A percentile compares a stretch with the other conserved stretches of the same genome.
Conservation (phyloP, 495 filamentous ascomycete genomes). For the Aspergillus asperescens region DNA sequence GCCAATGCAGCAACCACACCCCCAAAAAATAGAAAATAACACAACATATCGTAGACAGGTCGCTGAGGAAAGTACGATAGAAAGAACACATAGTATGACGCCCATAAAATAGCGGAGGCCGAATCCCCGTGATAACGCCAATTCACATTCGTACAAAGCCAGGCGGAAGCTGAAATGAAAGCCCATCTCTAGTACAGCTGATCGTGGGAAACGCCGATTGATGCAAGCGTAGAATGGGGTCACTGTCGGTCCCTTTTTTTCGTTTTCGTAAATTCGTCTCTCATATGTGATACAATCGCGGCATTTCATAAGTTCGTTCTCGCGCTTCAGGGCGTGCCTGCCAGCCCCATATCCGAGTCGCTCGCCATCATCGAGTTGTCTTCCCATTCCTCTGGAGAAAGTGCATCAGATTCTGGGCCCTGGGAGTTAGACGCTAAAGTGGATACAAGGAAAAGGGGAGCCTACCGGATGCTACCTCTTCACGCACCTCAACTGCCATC, state of each 20-base stretch:
- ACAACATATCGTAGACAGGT: not conserved
- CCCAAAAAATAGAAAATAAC: not conserved
- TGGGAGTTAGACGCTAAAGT: conserved; percentile 19
- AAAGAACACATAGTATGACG: conserved; percentile 10
- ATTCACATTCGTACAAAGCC: conserved; percentile 6
- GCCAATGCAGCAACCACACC: conserved; percentile 4
- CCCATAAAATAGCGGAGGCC: conserved; percentile 5
- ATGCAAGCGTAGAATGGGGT: conserved; percentile 20
- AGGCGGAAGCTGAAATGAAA: conserved; percentile 12
- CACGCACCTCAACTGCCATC: conserved; percentile 32
- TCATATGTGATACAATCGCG: conserved; percentile 26
- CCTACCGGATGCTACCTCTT: conserved; percentile 42
- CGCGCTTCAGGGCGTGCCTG: conserved; percentile 29
- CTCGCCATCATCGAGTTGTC: conserved; percentile 40
- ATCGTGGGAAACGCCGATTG: conserved; percentile 22
- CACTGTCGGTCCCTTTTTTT: not conserved
- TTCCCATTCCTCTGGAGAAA: conserved; percentile 44
- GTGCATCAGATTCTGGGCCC: conserved; percentile 37
- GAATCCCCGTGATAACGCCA: conserved; percentile 1
- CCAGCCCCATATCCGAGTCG: conserved; percentile 40
- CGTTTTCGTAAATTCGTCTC: conserved; percentile 26
- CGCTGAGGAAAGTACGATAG: not conserved
- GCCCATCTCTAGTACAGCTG: conserved; percentile 15
- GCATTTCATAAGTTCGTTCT: conserved; percentile 10
- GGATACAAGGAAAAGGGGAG: conserved; percentile 16